Evolutionary conservation across 768 basidiomycete species (phyloP), one percentile per base, ranked within the genome.

Genomic region (Cubamyces lactineus): DNA sequence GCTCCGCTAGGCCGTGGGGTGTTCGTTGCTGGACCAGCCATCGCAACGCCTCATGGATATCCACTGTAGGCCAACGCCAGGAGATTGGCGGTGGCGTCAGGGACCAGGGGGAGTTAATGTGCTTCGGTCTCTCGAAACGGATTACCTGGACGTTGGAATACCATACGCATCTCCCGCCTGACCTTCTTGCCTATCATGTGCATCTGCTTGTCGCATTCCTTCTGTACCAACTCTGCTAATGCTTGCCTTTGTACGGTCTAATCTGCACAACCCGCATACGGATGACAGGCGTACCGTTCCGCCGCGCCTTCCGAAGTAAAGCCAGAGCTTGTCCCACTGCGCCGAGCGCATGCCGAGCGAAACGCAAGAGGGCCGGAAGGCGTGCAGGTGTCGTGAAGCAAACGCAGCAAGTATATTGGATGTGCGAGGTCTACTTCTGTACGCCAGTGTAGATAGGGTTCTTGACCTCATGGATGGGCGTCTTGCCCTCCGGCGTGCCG

Each of bases 381-480:
- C 42, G 30, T n/a, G 23, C 26, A 19, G 41, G 52, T 16, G 17
- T 23, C 30, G 51, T 43, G 47, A 41, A 57, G 53, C 47, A 52
- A 50, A 45, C 43, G 34, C 28, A 54, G 48, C 54, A 49, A 23
- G 39, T 64, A 26, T 62, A 64, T 68, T 65, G 55, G 24, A 52
- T 39, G 57, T 26, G 46, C 28, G 41, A 13, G 5, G 52, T 67
- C 72, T 70, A 96, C 79, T 95, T 96, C 82, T 96, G 95, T 67
- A 94, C 80, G 45, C 85, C 78, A 66, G 84, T 88, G 79, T 85
- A 94, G 72, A 96, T 83, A 3, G 96, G 94, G 61, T 79, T 90
- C 75, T 87, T 81, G 72, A 94, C 84, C 73, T 98, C 95, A 75
- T 98, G 94, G 73, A 98, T 86, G 61, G 86, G 94, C 39, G 83